Conservation (phyloP, 2,329 filamentous ascomycete species). For the Arthrobotrys entomopaga region DNA sequence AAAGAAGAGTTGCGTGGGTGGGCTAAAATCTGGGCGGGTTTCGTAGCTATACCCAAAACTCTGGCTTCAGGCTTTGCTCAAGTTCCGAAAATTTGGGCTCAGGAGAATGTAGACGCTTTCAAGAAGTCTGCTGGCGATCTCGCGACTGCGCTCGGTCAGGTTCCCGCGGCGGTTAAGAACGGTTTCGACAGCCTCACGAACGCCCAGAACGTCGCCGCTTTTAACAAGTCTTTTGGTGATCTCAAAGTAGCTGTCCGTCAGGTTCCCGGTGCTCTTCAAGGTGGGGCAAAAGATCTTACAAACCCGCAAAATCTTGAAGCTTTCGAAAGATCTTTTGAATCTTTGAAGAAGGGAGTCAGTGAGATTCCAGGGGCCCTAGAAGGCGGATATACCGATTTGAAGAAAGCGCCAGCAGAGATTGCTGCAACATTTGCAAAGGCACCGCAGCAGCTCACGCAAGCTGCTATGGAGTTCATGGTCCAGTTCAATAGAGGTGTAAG, state of each 20-base stretch:
- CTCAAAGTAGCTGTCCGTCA: slow-evolving; percentile 4
- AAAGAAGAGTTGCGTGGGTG: neutral
- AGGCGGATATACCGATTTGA: slow-evolving; percentile 2
- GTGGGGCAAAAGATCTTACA: slow-evolving; percentile 8
- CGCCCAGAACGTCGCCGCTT: slow-evolving; percentile 3
- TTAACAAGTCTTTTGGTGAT: slow-evolving; percentile 17
- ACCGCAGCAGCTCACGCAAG: slow-evolving; percentile 5
- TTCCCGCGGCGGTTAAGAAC: slow-evolving; percentile 9
- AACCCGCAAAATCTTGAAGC: slow-evolving; percentile 10
- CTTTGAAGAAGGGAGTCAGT: slow-evolving; percentile 2
- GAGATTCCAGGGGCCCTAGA: slow-evolving; percentile 20
- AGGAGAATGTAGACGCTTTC: slow-evolving; percentile 2
- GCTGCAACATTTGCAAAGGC: slow-evolving; percentile 11
- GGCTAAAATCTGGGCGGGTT: neutral
- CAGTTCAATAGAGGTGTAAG: slow-evolving; percentile 23
- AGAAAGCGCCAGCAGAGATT: slow-evolving; percentile 10
- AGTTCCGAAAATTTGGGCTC: slow-evolving; percentile 8
- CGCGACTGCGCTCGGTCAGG: slow-evolving; percentile 1
- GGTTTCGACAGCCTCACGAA: slow-evolving; percentile 7
- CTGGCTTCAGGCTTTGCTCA: neutral
- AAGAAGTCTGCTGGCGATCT: slow-evolving; percentile 21
- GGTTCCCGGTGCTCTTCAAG: slow-evolving; percentile 6
- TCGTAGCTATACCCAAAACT: neutral
- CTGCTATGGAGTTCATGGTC: slow-evolving; percentile 7
- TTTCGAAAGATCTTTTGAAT: slow-evolving; percentile 9